Evolutionary conservation across 768 basidiomycete species (phyloP).

Genomic region (Leccinum fibrillosum): DNA sequence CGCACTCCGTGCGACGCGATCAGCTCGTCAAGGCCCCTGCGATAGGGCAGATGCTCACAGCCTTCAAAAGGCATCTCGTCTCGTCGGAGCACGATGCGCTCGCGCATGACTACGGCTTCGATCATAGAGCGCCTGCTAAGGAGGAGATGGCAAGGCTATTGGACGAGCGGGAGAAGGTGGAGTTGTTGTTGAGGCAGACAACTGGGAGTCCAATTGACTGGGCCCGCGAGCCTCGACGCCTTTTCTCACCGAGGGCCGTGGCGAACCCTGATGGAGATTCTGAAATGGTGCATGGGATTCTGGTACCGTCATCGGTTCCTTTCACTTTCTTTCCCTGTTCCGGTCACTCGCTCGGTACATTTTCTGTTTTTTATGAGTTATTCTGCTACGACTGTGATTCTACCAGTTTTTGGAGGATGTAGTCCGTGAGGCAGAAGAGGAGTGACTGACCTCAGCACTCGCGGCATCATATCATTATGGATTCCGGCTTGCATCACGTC

Average conservation of each 20-base stretch:
- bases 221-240: not conserved
- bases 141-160: slow-evolving; percentile 57
- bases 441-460: too few relatives aligned
- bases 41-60: slow-evolving; percentile 49
- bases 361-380: too few relatives aligned
- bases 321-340: not conserved
- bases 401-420: too few relatives aligned
- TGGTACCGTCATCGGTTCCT: not conserved
- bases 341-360: too few relatives aligned
- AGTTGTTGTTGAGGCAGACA: slow-evolving; percentile 62
- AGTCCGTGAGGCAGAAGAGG: too few relatives aligned
- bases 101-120: too few relatives aligned
- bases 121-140: slow-evolving; percentile 24
- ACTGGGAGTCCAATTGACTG: slow-evolving; percentile 38
- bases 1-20: slow-evolving; percentile 65
- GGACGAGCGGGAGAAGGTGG: slow-evolving; percentile 65
- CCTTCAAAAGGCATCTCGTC: slow-evolving; percentile 57
- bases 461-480: too few relatives aligned
- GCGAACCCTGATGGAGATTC: not conserved
- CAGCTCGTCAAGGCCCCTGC: slow-evolving; percentile 44
- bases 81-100: too few relatives aligned
- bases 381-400: too few relatives aligned
- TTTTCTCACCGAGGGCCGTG: not conserved
- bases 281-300: not conserved
- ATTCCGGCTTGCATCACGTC: too few relatives aligned